phyloP scores from a whole-genome alignment of 2,329 filamentous ascomycete genomes.

The Blastomyces percursus region DNA sequence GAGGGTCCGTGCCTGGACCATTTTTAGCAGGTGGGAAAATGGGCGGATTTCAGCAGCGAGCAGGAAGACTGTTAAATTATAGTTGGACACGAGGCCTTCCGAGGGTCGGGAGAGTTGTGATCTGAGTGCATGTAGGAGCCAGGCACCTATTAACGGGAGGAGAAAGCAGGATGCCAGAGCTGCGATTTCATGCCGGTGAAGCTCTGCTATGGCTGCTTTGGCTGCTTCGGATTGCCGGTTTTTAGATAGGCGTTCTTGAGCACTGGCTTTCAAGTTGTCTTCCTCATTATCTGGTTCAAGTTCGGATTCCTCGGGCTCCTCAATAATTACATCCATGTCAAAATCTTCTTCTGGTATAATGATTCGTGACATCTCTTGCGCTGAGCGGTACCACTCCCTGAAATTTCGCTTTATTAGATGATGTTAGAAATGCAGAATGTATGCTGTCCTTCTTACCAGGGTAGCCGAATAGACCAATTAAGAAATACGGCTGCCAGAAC shows the following conservation, averaged over 20 bases:
- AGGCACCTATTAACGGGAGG: conserved; percentile 68
- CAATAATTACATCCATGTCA: conserved; percentile 20
- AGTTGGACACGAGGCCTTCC: conserved; percentile 80
- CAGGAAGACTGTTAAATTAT: conserved; percentile 84
- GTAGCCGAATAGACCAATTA: conserved; percentile 82
- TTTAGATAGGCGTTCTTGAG: conserved; percentile 7
- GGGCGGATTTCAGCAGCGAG: conserved; percentile 78
- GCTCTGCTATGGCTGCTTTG: conserved; percentile 45
- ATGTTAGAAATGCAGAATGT: background rate
- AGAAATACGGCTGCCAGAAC: conserved; percentile 73
- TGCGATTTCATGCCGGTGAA: conserved; percentile 62
- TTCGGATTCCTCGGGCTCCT: conserved; percentile 25
- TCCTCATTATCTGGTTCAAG: conserved; percentile 16
- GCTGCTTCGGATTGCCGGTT: conserved; percentile 15
- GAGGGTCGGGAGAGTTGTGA: conserved; percentile 70
- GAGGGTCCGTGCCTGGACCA: conserved; percentile 67
- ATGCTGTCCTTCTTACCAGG: conserved; percentile 52
- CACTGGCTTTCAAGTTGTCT: conserved; percentile 13
- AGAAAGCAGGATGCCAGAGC: conserved; percentile 70
- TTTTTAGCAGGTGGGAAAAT: conserved; percentile 65
- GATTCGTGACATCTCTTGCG: conserved; percentile 48
- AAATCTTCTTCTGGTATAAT: conserved; percentile 12
- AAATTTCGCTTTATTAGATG: conserved; percentile 9
- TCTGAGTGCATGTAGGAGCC: conserved; percentile 70
- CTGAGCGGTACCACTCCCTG: conserved; percentile 64